phyloP scores from a whole-genome alignment of 2,329 filamentous ascomycete species.

The Aspergillus fumigatus region DNA sequence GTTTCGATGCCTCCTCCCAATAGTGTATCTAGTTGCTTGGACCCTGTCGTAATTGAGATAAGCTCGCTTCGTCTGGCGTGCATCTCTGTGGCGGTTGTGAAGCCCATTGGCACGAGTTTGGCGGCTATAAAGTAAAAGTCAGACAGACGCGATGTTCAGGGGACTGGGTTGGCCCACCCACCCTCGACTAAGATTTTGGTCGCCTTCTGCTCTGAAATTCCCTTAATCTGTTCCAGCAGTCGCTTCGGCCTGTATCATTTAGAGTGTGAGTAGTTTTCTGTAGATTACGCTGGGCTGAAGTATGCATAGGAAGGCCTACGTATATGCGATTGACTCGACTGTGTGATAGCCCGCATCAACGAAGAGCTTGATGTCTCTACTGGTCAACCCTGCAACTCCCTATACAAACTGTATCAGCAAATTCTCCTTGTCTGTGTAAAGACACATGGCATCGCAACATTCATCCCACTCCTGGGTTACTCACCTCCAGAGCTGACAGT shows the following conservation, averaged over 20 bases:
- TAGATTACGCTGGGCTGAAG: neutral
- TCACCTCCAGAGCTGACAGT: constrained; percentile 77
- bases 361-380: constrained; percentile 88
- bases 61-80: constrained; percentile 93
- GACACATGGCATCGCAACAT: neutral
- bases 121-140: constrained; percentile 56
- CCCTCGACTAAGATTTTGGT: constrained; percentile 86
- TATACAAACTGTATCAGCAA: constrained; percentile 36
- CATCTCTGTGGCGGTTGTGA: constrained; percentile 98
- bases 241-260: constrained; percentile 54
- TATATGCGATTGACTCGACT: constrained; percentile 93
- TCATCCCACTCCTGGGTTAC: constrained; percentile 17
- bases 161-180: constrained; percentile 57
- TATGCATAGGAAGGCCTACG: constrained; percentile 45
- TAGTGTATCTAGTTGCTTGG: constrained; percentile 93
- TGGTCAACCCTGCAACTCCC: constrained; percentile 86
- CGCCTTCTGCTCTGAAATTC: constrained; percentile 95
- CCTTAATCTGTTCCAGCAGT: constrained; percentile 89
- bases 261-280: neutral
- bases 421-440: neutral
- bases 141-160: constrained; percentile 1
- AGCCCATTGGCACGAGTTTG: constrained; percentile 97
- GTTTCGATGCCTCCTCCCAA: constrained; percentile 94
- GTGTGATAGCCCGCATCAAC: constrained; percentile 92
- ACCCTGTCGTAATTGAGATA: constrained; percentile 96